These are phyloP conservation scores for Sarocladium strictum DNA, from an alignment of 2,329 filamentous ascomycete species.

Conservation along the genomic window DNA sequence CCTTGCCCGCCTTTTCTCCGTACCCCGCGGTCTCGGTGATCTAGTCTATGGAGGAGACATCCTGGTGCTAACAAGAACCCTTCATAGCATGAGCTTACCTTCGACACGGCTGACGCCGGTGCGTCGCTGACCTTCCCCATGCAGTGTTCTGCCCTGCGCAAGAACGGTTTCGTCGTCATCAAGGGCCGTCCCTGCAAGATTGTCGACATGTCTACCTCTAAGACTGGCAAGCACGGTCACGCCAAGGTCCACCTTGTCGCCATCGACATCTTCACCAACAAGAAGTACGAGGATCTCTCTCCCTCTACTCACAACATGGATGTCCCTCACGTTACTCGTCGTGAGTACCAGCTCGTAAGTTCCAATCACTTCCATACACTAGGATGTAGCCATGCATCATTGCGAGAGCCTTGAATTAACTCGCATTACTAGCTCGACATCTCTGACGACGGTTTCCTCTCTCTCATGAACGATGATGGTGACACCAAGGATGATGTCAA, in stretches of 20 bases:
- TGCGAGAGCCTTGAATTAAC: conserved; percentile 14
- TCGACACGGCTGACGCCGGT: conserved; percentile 94
- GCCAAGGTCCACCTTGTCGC: conserved; percentile 99
- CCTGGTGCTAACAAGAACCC: conserved; percentile 15
- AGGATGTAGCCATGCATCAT: conserved; percentile 3
- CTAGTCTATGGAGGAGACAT: too few relatives aligned
- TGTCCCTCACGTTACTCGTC: conserved; percentile 86
- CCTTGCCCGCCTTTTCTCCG: background rate
- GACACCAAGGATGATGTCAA: conserved; percentile 92
- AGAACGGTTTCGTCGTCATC: conserved; percentile 98
- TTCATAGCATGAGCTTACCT: conserved; percentile 60
- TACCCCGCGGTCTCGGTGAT: conserved; percentile 4
- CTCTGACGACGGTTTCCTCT: conserved; percentile 89
- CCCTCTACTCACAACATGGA: conserved; percentile 98
- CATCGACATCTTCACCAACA: conserved; percentile 98
- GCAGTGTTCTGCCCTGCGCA: conserved; percentile 99
- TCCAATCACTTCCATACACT: conserved; percentile 11
- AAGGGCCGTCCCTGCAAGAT: conserved; percentile 99
- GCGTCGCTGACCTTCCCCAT: conserved; percentile 91
- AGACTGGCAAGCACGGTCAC: conserved; percentile 99
- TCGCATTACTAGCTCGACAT: conserved; percentile 67
- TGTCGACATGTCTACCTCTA: conserved; percentile 99
- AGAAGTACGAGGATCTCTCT: conserved; percentile 99
- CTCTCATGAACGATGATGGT: conserved; percentile 83
- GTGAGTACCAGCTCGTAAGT: conserved; percentile 92